Conservation (phyloP, 2,329 filamentous ascomycete genomes). For the Alternaria tenuissima region DNA sequence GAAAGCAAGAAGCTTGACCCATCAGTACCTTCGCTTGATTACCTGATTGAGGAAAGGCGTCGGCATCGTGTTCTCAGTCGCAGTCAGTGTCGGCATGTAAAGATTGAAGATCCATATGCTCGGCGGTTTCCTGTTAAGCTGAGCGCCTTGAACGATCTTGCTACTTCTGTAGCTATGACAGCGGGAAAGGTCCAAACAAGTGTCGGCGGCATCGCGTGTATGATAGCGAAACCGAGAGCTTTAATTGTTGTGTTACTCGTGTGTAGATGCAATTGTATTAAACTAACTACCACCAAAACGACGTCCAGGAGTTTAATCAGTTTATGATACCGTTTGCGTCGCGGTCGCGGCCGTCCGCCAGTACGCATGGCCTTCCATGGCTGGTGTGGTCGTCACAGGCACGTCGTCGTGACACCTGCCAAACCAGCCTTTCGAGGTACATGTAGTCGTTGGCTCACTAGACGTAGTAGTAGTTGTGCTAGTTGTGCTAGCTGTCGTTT, state of each 20-base stretch:
- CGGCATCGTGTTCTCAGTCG: neutral
- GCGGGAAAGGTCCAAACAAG: neutral
- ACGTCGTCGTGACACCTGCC: conserved; percentile 43
- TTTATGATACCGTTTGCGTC: conserved; percentile 28
- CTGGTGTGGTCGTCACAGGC: conserved; percentile 36
- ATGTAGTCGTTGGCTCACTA: conserved; percentile 36
- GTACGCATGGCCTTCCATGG: conserved; percentile 36
- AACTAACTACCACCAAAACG: neutral
- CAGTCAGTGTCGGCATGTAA: neutral
- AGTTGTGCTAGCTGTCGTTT: conserved; percentile 29
- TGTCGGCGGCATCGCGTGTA: neutral
- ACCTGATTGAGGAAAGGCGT: neutral
- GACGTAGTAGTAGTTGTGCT: conserved; percentile 30
- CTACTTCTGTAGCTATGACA: neutral
- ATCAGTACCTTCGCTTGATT: neutral
- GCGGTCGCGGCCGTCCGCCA: conserved; percentile 36
- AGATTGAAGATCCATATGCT: neutral
- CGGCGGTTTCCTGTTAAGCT: neutral
- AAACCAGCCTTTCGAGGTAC: conserved; percentile 48
- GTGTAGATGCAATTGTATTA: neutral
- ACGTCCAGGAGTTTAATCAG: neutral
- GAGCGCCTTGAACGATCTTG: neutral
- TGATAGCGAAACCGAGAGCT: neutral
- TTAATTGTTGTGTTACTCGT: neutral
- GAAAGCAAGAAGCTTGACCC: neutral